Conservation (phyloP, 148 eudicot species). For the Chenopodium quinoa region DNA sequence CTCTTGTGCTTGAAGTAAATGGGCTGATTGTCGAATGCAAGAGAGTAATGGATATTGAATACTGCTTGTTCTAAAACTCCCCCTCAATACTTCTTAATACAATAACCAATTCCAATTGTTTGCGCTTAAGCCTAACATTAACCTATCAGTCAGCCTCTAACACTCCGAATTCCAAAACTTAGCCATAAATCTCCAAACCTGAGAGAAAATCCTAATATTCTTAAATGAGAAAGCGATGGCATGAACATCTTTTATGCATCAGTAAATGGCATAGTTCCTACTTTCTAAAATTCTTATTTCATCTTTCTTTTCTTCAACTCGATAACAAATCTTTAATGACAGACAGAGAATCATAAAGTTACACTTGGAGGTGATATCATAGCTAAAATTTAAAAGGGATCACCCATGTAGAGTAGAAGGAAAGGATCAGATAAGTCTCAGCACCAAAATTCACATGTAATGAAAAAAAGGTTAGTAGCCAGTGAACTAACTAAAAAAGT, state of each 20-base stretch:
- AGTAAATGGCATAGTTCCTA: neutral
- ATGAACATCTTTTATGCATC: neutral
- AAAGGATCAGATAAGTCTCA: neutral
- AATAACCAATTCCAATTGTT: neutral
- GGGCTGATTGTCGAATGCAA: neutral
- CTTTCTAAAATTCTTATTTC: neutral
- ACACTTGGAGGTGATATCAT: conserved; percentile 1
- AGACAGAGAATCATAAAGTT: neutral
- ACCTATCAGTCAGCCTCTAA: neutral
- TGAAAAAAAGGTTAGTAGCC: neutral
- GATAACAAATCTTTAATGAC: neutral
- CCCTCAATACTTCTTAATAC: neutral
- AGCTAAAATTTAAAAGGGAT: neutral
- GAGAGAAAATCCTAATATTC: neutral
- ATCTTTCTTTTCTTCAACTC: neutral
- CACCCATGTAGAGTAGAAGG: neutral
- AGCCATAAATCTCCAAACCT: neutral
- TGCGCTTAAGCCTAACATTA: neutral
- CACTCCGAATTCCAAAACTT: neutral
- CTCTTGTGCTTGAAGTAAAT: neutral
- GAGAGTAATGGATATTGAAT: neutral
- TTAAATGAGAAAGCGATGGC: neutral
- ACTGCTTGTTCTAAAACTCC: neutral
- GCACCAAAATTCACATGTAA: neutral
- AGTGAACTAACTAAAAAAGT: neutral